Conservation (phyloP, 371 early-diverging fungal species). For the Saksenaea oblongispora region DNA sequence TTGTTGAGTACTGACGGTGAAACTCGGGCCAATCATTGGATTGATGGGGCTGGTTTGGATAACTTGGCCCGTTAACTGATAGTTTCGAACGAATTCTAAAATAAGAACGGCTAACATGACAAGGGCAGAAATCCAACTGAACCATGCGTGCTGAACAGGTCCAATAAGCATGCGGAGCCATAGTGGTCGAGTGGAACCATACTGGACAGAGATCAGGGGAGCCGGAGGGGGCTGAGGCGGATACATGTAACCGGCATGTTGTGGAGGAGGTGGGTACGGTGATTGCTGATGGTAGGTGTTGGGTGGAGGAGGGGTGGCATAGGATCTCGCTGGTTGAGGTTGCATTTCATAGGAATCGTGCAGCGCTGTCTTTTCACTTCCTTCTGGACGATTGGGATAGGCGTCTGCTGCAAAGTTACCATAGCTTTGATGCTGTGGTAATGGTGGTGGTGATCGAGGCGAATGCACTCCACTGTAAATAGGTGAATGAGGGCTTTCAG, state of each 20-base stretch:
- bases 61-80: constrained; percentile 53
- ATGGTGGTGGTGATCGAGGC: neutral
- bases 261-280: neutral
- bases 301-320: neutral
- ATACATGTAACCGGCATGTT: neutral
- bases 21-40: constrained; percentile 65
- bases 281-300: neutral
- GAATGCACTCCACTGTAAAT: neutral
- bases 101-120: constrained; percentile 57
- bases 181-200: neutral
- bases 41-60: constrained; percentile 60
- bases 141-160: constrained; percentile 42
- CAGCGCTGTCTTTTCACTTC: neutral
- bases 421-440: constrained; percentile 2
- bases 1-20: constrained; percentile 37
- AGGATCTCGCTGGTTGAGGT: neutral
- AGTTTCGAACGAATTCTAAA: constrained; percentile 53
- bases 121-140: constrained; percentile 56
- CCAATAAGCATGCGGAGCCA: constrained; percentile 28
- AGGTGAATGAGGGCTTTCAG: neutral
- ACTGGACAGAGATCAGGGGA: neutral
- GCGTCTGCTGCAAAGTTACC: neutral
- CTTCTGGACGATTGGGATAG: neutral
- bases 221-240: neutral
- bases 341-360: neutral